These are phyloP conservation scores for Penicillium ucsense DNA, from an alignment of 495 filamentous ascomycete genomes.

Conservation along the genomic window DNA sequence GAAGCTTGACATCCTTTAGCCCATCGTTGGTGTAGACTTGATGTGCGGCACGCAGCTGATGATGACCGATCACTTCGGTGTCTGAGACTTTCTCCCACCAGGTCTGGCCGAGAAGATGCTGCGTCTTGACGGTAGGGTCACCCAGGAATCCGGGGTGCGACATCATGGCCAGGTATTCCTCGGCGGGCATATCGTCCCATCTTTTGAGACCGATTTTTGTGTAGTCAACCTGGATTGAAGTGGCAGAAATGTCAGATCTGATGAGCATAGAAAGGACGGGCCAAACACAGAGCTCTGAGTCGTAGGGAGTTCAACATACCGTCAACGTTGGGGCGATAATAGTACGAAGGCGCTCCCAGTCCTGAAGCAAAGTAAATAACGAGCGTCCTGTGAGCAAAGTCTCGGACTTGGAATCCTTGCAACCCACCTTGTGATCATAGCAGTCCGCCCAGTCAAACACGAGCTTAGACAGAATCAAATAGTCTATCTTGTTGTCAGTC, in stretches of 20 bases:
- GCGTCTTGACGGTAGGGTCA: slow-evolving; percentile 59
- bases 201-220: slow-evolving; percentile 60
- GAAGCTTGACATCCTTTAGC: slow-evolving; percentile 21
- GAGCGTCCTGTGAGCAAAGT: background rate
- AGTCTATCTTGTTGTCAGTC: slow-evolving; percentile 10
- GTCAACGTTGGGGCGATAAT: slow-evolving; percentile 64
- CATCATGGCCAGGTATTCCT: slow-evolving; percentile 62
- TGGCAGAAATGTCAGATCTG: slow-evolving; percentile 3
- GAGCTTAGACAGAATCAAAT: slow-evolving; percentile 16
- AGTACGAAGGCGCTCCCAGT: slow-evolving; percentile 61
- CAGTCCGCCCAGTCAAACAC: slow-evolving; percentile 72
- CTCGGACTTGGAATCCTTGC: background rate
- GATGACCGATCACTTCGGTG: slow-evolving; percentile 57
- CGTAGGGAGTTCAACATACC: slow-evolving; percentile 15
- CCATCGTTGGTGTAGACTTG: slow-evolving; percentile 24
- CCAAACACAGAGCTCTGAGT: background rate
- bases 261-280: no score
- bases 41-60: slow-evolving; percentile 72
- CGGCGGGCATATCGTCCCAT: slow-evolving; percentile 64
- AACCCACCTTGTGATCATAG: slow-evolving; percentile 56
- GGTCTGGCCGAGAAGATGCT: slow-evolving; percentile 66
- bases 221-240: slow-evolving; percentile 50
- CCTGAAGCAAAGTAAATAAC: slow-evolving; percentile 15
- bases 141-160: slow-evolving; percentile 58
- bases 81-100: slow-evolving; percentile 64